phyloP scores from a whole-genome alignment of 108 stramenopile genomes.

The Pseudonitzschia pungens region DNA sequence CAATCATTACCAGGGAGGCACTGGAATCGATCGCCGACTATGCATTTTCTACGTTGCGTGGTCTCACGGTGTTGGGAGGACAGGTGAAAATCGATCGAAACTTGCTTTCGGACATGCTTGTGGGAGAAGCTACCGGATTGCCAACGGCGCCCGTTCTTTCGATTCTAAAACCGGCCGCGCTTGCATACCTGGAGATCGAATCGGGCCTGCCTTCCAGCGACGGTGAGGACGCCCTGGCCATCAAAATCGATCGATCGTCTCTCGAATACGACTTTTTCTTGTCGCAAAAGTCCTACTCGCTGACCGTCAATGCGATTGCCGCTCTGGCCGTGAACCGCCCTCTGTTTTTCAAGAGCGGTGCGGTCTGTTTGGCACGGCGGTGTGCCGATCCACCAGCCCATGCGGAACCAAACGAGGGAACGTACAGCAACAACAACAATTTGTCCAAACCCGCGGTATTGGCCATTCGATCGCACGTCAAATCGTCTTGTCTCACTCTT shows the following conservation, averaged over 20 bases:
- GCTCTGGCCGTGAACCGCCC: conserved; percentile 77
- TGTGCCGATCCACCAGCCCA: conserved; percentile 63
- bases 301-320: conserved; percentile 80
- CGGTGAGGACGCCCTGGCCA: conserved; percentile 33
- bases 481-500: conserved; percentile 77
- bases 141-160: conserved; percentile 71
- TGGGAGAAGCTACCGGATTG: conserved; percentile 36
- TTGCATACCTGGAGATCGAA: conserved; percentile 81
- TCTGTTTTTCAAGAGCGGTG: conserved; percentile 76
- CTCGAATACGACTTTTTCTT: conserved; percentile 78
- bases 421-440: neutral
- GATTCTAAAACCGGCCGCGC: conserved; percentile 81
- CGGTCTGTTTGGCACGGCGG: conserved; percentile 71
- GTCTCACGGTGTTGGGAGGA: conserved; percentile 75
- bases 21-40: conserved; percentile 86
- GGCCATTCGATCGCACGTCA: conserved; percentile 63
- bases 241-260: conserved; percentile 46
- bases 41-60: conserved; percentile 81
- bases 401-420: conserved; percentile 29
- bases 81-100: conserved; percentile 80
- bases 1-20: conserved; percentile 81
- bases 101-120: conserved; percentile 61
- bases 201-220: conserved; percentile 48
- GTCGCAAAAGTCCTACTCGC: conserved; percentile 79
- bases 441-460: conserved; percentile 40